phyloP scores from a whole-genome alignment of 106 monocot genomes.

The Posidonia australis region DNA sequence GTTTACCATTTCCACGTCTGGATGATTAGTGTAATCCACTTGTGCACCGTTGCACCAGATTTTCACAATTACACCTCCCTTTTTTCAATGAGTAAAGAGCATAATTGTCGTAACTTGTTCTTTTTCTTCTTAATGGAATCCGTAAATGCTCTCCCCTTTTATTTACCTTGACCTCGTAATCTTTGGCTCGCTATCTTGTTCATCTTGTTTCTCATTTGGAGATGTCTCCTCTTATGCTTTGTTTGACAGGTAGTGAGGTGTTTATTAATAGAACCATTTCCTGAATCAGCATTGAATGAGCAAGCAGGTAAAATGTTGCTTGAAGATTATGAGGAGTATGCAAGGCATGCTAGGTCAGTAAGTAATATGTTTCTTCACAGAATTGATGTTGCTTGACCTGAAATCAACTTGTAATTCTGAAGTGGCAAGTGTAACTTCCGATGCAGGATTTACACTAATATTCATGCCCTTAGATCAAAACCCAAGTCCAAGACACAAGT shows the following conservation, averaged over 20 bases:
- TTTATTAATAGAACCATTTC: slow-evolving; percentile 91
- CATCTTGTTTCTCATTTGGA: too few species aligned
- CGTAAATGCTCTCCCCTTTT: too few species aligned
- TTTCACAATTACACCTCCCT: too few species aligned
- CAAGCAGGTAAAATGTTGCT: slow-evolving; percentile 95
- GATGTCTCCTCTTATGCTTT: background rate
- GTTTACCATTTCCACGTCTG: too few species aligned
- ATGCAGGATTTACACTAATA: slow-evolving; percentile 45
- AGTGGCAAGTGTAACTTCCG: background rate
- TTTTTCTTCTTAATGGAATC: too few species aligned
- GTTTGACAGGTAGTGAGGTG: slow-evolving; percentile 73
- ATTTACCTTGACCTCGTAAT: too few species aligned
- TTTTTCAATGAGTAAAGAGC: too few species aligned
- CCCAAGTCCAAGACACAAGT: slow-evolving; percentile 50
- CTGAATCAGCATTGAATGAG: slow-evolving; percentile 91
- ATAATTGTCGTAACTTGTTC: too few species aligned
- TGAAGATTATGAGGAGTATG: slow-evolving; percentile 81
- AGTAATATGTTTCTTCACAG: background rate
- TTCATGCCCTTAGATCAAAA: slow-evolving; percentile 73
- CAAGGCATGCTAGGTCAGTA: slow-evolving; percentile 66
- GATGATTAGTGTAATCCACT: too few species aligned
- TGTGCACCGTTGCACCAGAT: too few species aligned
- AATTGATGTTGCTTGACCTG: background rate
- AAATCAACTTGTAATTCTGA: background rate
- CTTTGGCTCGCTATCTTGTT: too few species aligned